phyloP scores from a whole-genome alignment of 148 eudicot genomes.

The Camellia granthamiana region DNA sequence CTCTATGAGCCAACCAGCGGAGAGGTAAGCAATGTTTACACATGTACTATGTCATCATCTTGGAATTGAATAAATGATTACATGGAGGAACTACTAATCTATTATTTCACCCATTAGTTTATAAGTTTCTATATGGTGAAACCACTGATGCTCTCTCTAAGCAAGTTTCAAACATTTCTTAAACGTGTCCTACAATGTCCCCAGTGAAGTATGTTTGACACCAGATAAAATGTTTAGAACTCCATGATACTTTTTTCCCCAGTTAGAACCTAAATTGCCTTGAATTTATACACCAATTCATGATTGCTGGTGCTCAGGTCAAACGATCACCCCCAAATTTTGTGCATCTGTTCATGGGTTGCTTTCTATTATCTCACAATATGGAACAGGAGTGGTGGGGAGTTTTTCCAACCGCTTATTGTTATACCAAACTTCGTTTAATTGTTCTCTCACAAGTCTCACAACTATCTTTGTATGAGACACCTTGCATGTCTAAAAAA shows the following conservation, averaged over 20 bases:
- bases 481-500: neutral
- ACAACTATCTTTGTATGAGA: neutral
- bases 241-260: too few relatives aligned
- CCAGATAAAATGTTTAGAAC: too few relatives aligned
- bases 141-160: neutral
- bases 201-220: too few relatives aligned
- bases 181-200: neutral
- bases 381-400: too few relatives aligned
- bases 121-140: neutral
- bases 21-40: slow-evolving; percentile 29
- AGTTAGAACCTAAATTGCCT: too few relatives aligned
- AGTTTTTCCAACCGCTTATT: too few relatives aligned
- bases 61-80: neutral
- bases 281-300: too few relatives aligned
- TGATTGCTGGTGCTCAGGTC: too few relatives aligned
- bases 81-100: neutral
- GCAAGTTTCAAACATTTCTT: neutral
- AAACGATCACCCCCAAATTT: too few relatives aligned
- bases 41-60: neutral
- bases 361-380: too few relatives aligned
- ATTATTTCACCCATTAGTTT: neutral
- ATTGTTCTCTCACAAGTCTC: neutral
- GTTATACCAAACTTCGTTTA: too few relatives aligned
- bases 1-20: slow-evolving; percentile 50
- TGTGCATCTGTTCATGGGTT: too few relatives aligned